Base-by-base conservation (phyloP, 352 stramenopile species). In the Thalassiosira exigua region DNA sequence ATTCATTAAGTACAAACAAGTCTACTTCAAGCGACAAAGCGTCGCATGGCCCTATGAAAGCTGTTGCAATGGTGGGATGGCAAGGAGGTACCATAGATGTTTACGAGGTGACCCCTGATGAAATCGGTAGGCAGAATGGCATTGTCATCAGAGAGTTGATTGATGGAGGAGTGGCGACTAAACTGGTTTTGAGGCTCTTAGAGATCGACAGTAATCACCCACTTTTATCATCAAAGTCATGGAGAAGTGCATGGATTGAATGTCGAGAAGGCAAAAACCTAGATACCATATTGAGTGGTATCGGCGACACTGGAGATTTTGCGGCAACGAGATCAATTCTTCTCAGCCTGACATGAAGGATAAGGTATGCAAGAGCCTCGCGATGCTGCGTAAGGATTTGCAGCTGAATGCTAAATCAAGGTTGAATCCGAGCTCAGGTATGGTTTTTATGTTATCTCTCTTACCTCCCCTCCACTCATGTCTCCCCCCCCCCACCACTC, bases 21-120 rank as follows among this genome's bases (percentile, higher is more conserved):
- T 54, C 1, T 30, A 39, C 24, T 51, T 36, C n/a, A 19, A 53
- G 19, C 9, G 59, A 17, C 2, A 54, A 21, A 32, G 26, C 33
- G 1, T 7, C n/a, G 46, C 11, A 41, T 57, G n/a, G 9, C 11
- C 0, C 24, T 12, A 53, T 51, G 19, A 75, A 75, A 56, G 53
- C 48, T 14, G 32, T 71, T 33, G 73, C 73, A 29, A 36, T 82
- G 60, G 66, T 76, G 36, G 73, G 65, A 9, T 82, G 33, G 48
- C 50, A 22, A 27, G 73, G 64, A 52, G 73, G 73, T 32, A 74
- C 22, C 11, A 54, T 79, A 64, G 30, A 60, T 27, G 53, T 68
- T 39, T 56, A 53, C 29, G 58, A 51, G 24, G 14, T 68, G 2
- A 30, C n/a, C 19, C 21, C 33, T 39, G 58, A 7, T 39, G 29